A percentile compares a stretch with the other conserved stretches of the same genome.
These are phyloP conservation scores for Geotrichum restrictum DNA, from an alignment of 1,139 yeast genomes.

Conservation along the genomic window DNA sequence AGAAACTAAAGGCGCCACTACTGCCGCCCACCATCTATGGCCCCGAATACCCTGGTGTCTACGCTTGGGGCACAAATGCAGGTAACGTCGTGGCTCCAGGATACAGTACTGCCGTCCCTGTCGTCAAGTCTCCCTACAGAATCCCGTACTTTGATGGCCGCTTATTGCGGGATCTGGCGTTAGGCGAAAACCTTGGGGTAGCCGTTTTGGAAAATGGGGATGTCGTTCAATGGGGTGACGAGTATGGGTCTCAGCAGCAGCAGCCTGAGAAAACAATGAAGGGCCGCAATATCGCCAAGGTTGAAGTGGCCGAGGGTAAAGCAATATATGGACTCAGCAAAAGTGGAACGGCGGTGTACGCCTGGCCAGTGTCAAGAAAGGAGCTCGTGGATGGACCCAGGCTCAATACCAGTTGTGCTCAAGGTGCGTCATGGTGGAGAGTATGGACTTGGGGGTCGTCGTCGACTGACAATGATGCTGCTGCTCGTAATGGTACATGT, in stretches of 20 bases:
- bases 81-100: slow-evolving; percentile 44
- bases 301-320: slow-evolving; percentile 51
- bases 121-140: slow-evolving; percentile 54
- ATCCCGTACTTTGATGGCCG: slow-evolving; percentile 61
- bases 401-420: slow-evolving; percentile 1
- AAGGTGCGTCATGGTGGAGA: slow-evolving; percentile 18
- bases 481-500: slow-evolving; percentile 14
- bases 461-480: slow-evolving; percentile 3
- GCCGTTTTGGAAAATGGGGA: slow-evolving; percentile 70
- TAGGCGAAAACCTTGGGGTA: slow-evolving; percentile 53
- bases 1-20: slow-evolving; percentile 4
- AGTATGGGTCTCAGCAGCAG: slow-evolving; percentile 29
- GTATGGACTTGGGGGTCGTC: slow-evolving; percentile 19
- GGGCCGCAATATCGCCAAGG: slow-evolving; percentile 47
- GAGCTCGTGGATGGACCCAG: slow-evolving; percentile 17
- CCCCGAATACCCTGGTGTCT: slow-evolving; percentile 46
- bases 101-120: slow-evolving; percentile 32
- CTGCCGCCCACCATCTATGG: slow-evolving; percentile 4
- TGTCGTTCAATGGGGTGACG: slow-evolving; percentile 63
- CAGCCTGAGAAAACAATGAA: slow-evolving; percentile 41
- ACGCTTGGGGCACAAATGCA: slow-evolving; percentile 50
- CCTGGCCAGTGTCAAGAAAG: slow-evolving; percentile 21
- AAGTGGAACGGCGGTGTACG: slow-evolving; percentile 42
- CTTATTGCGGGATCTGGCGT: slow-evolving; percentile 54
- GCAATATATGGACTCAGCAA: slow-evolving; percentile 53